Conservation (phyloP, 768 basidiomycete genomes). For the Boletus rubescentipes region DNA sequence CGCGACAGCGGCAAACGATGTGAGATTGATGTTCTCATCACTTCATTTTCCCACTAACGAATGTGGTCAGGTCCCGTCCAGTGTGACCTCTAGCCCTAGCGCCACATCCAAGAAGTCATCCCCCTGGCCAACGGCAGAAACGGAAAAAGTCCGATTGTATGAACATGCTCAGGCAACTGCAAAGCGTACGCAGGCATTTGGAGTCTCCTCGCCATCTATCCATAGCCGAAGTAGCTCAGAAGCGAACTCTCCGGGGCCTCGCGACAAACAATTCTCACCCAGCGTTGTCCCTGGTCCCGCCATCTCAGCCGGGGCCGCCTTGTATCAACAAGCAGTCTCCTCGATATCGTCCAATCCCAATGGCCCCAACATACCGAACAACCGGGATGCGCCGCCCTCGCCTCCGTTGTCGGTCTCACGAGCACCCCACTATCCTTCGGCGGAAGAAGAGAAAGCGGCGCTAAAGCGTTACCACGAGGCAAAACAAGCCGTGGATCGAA, state of each 20-base stretch:
- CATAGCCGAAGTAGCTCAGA: constrained; percentile 32
- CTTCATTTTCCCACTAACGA: constrained; percentile 4
- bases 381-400: constrained; percentile 32
- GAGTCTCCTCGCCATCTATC: constrained; percentile 24
- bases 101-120: constrained; percentile 16
- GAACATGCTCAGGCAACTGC: constrained; percentile 68
- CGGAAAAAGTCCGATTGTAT: constrained; percentile 73
- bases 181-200: constrained; percentile 50
- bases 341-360: constrained; percentile 30
- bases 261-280: constrained; percentile 17
- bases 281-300: constrained; percentile 15
- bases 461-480: constrained; percentile 68
- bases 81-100: neutral
- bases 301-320: constrained; percentile 41
- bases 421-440: constrained; percentile 54
- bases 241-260: constrained; percentile 16
- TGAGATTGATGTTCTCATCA: constrained; percentile 13
- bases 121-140: constrained; percentile 67
- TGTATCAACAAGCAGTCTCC: constrained; percentile 48
- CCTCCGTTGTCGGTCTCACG: constrained; percentile 25
- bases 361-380: constrained; percentile 15
- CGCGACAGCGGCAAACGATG: constrained; percentile 27
- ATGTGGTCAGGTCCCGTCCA: constrained; percentile 6
- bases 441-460: constrained; percentile 75
- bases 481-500: constrained; percentile 65